Evolutionary conservation across 2,329 filamentous ascomycete species (phyloP), one percentile per base, ranked within the genome.

Genomic region (Nannizziopsis barbatae): DNA sequence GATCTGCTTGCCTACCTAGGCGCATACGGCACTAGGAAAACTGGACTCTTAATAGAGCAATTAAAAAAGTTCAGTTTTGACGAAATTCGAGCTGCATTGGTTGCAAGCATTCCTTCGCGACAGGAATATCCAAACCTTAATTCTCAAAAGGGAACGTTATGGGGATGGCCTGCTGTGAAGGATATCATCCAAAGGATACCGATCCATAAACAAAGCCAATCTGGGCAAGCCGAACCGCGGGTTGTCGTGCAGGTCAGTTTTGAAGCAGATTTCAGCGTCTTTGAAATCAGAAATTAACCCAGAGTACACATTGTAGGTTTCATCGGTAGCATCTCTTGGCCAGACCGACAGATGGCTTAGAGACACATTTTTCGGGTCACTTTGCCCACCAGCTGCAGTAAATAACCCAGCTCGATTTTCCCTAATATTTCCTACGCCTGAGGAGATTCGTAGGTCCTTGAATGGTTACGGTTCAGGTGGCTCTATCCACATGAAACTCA

Each of bases 401-500:
- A 32, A 52, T 56, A 36, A 50, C 14, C 54, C 11, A 39, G 74
- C 80, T 0, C 70, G 65, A 3, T 81, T 84, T 65, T 83, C 80
- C 43, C 73, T 95, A 33, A 75, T 95, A 3, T 95, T 90, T 56
- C 88, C 88, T 0, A 90, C 86, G 0, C 71, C 83, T 0, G 75
- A 84, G 45, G 86, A 94, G 60, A 84, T 95, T 50, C 77, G 86
- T 12, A 71, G 70, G 36, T 89, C 83, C 0, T 62, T 94, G 0
- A 83, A 88, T 58, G 88, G 88, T 5, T 94, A 94, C 59, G 64
- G 58, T 2, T 86, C 86, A 0, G 88, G 88, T 0, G 75, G 66
- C 1, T 90, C 86, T 0, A 92, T 95, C 49, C 87, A 94, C 59
- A 86, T 81, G 58, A 92, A 87, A 60, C 77, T 81, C 1, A 76